Evolutionary conservation across 2,329 filamentous ascomycete genomes (phyloP).

Genomic region (Hirsutella rhossiliensis): DNA sequence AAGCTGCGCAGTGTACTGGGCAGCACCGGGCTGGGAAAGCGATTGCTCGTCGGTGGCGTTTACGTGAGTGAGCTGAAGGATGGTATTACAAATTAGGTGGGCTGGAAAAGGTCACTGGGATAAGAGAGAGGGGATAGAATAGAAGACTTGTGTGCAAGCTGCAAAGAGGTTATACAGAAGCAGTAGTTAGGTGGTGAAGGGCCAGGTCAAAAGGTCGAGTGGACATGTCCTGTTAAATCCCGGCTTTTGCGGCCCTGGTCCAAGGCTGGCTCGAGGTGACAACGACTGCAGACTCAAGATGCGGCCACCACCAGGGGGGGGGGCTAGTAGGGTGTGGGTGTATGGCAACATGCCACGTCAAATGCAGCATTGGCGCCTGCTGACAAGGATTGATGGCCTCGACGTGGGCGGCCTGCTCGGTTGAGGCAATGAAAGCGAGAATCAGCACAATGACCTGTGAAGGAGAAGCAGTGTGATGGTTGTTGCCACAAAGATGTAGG

Average conservation of each 20-base stretch:
- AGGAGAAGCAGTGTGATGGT: no score
- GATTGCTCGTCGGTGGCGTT: no score
- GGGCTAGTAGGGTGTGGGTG: neutral
- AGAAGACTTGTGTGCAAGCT: neutral
- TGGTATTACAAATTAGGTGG: neutral
- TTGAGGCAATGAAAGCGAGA: neutral
- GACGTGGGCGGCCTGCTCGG: constrained; percentile 1
- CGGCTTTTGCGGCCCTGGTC: neutral
- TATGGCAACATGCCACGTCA: constrained; percentile 2
- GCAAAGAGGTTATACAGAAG: neutral
- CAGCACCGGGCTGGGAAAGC: no score
- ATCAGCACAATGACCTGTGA: no score
- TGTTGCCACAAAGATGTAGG: no score
- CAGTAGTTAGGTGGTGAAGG: neutral
- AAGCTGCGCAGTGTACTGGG: no score
- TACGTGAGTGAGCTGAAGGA: neutral
- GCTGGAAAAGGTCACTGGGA: neutral
- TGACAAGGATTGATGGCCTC: constrained; percentile 1
- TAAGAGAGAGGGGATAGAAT: neutral
- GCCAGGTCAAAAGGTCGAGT: neutral
- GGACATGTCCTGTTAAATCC: neutral
- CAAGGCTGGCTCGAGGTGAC: neutral
- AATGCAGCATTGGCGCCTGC: constrained; percentile 5
- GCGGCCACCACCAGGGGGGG: neutral
- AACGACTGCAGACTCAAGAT: neutral